These are phyloP conservation scores for Neckera pumila DNA, from an alignment of 225 moss, liverwort and hornwort genomes.

Conservation along the genomic window DNA sequence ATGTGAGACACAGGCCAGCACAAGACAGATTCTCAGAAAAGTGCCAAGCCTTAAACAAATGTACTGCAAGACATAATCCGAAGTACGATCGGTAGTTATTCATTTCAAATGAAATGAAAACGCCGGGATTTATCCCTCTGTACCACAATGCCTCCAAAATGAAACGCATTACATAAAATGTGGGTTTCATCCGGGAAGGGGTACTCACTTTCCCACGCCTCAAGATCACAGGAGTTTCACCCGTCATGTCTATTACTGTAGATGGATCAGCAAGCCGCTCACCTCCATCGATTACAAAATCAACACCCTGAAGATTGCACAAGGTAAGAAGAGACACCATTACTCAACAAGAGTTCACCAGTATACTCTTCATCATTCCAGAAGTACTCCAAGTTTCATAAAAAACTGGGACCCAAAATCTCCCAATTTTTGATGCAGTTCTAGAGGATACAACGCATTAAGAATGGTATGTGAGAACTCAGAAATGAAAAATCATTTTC, in stretches of 20 bases:
- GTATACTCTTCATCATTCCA: background rate
- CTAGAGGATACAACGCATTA: background rate
- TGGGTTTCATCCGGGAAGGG: background rate
- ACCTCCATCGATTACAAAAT: slow-evolving; percentile 56
- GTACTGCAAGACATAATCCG: background rate
- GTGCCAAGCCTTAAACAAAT: background rate
- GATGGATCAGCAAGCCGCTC: slow-evolving; percentile 53
- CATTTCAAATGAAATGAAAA: background rate
- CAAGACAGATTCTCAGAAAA: background rate
- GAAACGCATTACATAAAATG: background rate
- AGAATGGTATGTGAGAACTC: background rate
- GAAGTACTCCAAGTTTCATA: background rate
- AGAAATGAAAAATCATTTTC: background rate
- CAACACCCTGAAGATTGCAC: slow-evolving; percentile 33
- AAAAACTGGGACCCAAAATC: background rate
- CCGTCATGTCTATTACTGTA: slow-evolving; percentile 57
- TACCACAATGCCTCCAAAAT: background rate
- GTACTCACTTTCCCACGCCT: slow-evolving; percentile 39
- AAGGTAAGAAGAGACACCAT: background rate
- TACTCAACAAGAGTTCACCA: background rate
- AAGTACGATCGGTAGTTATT: background rate
- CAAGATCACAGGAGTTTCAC: slow-evolving; percentile 23
- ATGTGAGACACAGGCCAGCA: background rate
- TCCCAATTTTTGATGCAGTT: background rate
- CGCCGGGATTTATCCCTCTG: background rate